Conservation (phyloP, 2,329 filamentous ascomycete species). For the Fusarium equiseti region DNA sequence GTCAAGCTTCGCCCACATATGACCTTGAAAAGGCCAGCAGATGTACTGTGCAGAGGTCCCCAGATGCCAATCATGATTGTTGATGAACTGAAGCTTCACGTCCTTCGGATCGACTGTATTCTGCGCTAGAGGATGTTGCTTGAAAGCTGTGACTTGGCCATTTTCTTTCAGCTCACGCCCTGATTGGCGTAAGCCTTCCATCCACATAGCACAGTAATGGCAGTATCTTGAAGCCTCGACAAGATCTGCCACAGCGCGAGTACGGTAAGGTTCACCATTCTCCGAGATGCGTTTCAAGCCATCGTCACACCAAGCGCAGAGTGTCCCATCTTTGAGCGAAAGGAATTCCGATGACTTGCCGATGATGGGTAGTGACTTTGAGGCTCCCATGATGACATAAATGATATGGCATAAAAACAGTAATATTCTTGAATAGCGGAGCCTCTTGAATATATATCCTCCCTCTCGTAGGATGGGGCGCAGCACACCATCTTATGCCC, state of each 20-base stretch:
- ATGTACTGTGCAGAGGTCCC: neutral
- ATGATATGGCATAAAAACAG: rapidly evolving
- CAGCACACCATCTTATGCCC: neutral
- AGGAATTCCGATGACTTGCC: neutral
- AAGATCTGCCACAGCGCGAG: neutral
- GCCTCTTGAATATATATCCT: neutral
- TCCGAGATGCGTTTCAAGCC: neutral
- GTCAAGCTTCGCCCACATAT: constrained; percentile 14
- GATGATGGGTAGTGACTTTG: rapidly evolving
- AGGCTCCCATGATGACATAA: neutral
- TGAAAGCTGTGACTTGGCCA: neutral
- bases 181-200: neutral
- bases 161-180: neutral
- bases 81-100: neutral
- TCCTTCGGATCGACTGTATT: neutral
- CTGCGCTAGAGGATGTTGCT: neutral
- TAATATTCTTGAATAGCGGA: neutral
- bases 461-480: constrained; percentile 6
- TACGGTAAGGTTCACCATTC: neutral
- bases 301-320: neutral
- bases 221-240: neutral
- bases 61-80: neutral
- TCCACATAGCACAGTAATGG: neutral
- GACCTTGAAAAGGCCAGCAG: neutral
- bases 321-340: neutral